Base-by-base conservation (phyloP, 2,329 filamentous ascomycete species). In the Fusarium sp. region DNA sequence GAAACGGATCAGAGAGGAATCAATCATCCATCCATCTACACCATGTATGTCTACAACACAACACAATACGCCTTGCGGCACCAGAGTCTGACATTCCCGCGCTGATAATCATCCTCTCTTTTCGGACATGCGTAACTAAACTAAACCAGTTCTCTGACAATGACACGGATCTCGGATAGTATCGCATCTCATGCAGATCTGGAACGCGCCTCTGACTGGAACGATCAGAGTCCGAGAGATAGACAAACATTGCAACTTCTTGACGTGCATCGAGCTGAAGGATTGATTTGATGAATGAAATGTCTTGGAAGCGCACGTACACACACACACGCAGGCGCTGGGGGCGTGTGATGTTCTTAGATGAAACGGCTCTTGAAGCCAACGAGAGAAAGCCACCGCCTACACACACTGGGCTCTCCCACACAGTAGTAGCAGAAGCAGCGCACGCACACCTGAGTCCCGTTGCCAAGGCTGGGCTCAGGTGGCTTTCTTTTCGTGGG, bases 321-420 rank as follows among this genome's bases (percentile, higher is more conserved):
- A 47, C 42, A 31, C 29, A 34, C 31, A 34, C 31, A 34, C 31
- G 31, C 31, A 34, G 31, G 42, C 54, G 69, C 56, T 57, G 22
- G 68, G 34, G 38, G 29, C 40, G 27, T 22, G 52, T 45, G 50
- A 64, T 45, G 62, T 58, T 57, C 62, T 47, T 58, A 47, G 52
- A 64, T 75, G 72, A 74, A 74, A 74, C 72, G 59, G 71, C 68
- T 74, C 29, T 50, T 61, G 52, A 66, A 72, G 61, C 64, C 62
- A 59, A 45, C 38, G 62, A 70, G 66, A 56, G 63, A 58, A 66
- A 66, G 63, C 54, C 63, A 61, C 29, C 57, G 29, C 52, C 52
- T 35, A 20, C 52, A 35, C 31, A 27, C 45, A 27, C 31, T 47
- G 40, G 40, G 22, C 40, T 34, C 10, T 34, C 31, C 31, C 31